Conservation (phyloP, 2,329 filamentous ascomycete species). For the Epichloe scottii region DNA sequence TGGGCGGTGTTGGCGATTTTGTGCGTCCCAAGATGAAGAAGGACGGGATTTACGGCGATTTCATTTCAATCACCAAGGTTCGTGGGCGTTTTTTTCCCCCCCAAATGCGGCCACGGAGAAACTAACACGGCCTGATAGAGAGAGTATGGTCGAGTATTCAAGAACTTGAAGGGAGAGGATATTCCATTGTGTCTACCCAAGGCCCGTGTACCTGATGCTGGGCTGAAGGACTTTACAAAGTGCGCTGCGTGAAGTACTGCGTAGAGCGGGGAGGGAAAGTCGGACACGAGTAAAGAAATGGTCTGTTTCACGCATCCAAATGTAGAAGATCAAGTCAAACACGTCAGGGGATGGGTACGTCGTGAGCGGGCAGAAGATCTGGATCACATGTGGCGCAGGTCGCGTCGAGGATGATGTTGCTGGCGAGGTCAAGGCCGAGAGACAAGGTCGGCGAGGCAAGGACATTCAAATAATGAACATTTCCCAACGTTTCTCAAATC, state of each 20-base stretch:
- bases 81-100: not conserved
- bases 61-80: constrained; percentile 19
- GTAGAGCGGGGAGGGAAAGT: not conserved
- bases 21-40: constrained; percentile 25
- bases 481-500: too few species aligned
- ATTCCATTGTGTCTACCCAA: constrained; percentile 17
- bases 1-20: constrained; percentile 25
- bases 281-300: too few species aligned
- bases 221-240: constrained; percentile 16
- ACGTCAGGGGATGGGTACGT: too few species aligned
- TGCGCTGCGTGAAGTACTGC: not conserved
- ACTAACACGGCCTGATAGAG: constrained; percentile 8
- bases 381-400: too few species aligned
- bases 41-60: constrained; percentile 26
- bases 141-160: constrained; percentile 19
- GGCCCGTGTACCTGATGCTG: constrained; percentile 12
- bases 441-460: too few species aligned
- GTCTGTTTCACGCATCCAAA: too few species aligned
- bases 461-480: too few species aligned
- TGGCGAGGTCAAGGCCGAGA: too few species aligned
- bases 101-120: too few species aligned
- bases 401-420: too few species aligned
- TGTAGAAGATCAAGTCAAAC: too few species aligned
- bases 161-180: constrained; percentile 17
- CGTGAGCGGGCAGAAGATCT: too few species aligned